Base-by-base conservation (phyloP, 208 protist genomes). In the Trypanosoma congolense region DNA sequence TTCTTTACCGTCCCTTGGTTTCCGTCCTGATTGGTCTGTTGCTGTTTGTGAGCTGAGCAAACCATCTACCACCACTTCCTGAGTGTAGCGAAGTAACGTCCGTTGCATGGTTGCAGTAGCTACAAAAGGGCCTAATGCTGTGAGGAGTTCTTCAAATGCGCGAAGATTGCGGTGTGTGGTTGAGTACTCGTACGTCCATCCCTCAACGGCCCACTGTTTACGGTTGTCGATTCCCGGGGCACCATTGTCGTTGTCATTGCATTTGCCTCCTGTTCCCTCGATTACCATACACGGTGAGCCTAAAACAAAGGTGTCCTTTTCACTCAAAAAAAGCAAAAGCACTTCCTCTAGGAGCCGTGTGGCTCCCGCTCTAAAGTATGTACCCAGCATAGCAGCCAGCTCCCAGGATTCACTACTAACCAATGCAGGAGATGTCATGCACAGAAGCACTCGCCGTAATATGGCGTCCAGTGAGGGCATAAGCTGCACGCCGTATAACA, bases 1-100 rank as follows among this genome's bases (percentile, higher is more conserved):
- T 54, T 53, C 31, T 52, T 51, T 33, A 38, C 33, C 12, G 6
- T 6, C 33, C 33, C n/a, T n/a, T n/a, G 12, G 12, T 12, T 38
- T 6, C 33, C 33, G 9, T 16, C 9, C 12, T 16, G 33, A 38
- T 6, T 12, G 12, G 12, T 12, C 33, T 38, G 33, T 12, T 6
- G 36, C 5, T n/a, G 50, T 19, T 46, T 38, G 24, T 12, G 41
- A 49, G 33, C 57, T 35, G 28, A 88, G 65, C 24, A 89, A 52
- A 19, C 77, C 81, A 4, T 55, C 45, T 14, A 75, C 52, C 18
- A 89, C 48, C 21, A 89, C 72, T 52, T 89, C 81, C 56, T 74
- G 48, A 4, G 63, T 50, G 49, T 78, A 78, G 16, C 81, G 77
- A 36, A 81, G 55, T 24, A 66, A 65, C 6, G 64, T 36, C n/a